Percentiles rank a stretch among this genome's conserved stretches.
Conservation (phyloP, 2,329 filamentous ascomycete genomes). For the Penicillium glabrum region DNA sequence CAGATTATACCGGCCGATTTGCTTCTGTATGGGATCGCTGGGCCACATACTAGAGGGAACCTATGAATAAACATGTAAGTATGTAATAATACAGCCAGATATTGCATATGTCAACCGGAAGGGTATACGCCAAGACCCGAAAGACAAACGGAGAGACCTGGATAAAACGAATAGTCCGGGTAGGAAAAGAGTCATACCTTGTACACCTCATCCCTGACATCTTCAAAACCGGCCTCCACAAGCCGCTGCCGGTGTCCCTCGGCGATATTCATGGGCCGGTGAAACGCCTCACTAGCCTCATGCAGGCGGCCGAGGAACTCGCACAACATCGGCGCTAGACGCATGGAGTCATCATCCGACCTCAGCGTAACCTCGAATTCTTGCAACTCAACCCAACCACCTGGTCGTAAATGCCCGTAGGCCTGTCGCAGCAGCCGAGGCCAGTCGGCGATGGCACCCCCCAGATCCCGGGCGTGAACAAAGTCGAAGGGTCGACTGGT, state of each 20-base stretch:
- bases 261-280: slow-evolving; percentile 36
- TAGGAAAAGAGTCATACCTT: slow-evolving; percentile 30
- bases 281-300: slow-evolving; percentile 31
- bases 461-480: slow-evolving; percentile 34
- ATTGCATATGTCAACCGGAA: not conserved
- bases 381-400: slow-evolving; percentile 54
- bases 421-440: slow-evolving; percentile 24
- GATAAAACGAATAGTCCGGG: not conserved
- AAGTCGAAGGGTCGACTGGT: slow-evolving; percentile 30
- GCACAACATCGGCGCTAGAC: slow-evolving; percentile 25
- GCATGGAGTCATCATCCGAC: slow-evolving; percentile 31
- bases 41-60: slow-evolving; percentile 53
- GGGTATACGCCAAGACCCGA: not conserved
- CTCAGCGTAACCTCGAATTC: slow-evolving; percentile 30
- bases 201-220: slow-evolving; percentile 50
- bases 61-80: slow-evolving; percentile 16
- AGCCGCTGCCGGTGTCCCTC: slow-evolving; percentile 44
- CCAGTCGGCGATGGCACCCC: slow-evolving; percentile 33
- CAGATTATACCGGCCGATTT: slow-evolving; percentile 38
- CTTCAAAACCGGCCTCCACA: slow-evolving; percentile 54
- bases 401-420: slow-evolving; percentile 43
- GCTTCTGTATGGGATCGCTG: slow-evolving; percentile 46
- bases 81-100: not conserved
- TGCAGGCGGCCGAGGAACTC: slow-evolving; percentile 29
- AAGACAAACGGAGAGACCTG: not conserved